A percentile compares a stretch with the other conserved stretches of the same genome.
phyloP scores from a whole-genome alignment of 1,284 basidiomycete species.

The Athelia psychrophila region DNA sequence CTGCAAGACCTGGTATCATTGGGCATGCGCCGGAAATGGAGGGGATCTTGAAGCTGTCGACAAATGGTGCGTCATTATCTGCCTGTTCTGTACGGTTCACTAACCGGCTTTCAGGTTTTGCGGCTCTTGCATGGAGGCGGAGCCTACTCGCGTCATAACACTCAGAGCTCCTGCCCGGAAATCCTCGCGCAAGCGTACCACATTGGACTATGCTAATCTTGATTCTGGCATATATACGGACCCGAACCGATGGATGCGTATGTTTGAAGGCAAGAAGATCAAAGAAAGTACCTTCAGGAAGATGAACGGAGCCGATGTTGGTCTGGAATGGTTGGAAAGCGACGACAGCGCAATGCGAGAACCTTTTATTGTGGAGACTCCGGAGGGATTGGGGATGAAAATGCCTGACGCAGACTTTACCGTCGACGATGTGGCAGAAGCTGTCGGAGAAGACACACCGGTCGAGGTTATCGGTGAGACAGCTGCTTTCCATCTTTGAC shows the following conservation, averaged over 20 bases:
- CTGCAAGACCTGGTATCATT: constrained; percentile 50
- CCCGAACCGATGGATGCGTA: constrained; percentile 62
- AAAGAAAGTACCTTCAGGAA: constrained; percentile 60
- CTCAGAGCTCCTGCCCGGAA: constrained; percentile 75
- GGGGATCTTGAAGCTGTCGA: constrained; percentile 43
- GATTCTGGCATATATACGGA: constrained; percentile 62
- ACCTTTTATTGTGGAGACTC: constrained; percentile 71
- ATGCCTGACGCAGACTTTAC: constrained; percentile 73
- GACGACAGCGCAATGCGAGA: constrained; percentile 72
- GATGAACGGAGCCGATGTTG: constrained; percentile 65
- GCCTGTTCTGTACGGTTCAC: constrained; percentile 6
- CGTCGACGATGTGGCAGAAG: constrained; percentile 76
- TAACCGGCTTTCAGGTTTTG: constrained; percentile 58
- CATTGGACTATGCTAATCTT: constrained; percentile 75
- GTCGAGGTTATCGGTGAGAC: constrained; percentile 85
- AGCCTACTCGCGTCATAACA: constrained; percentile 64
- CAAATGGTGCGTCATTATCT: constrained; percentile 43
- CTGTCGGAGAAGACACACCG: constrained; percentile 74
- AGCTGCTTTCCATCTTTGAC: constrained; percentile 15
- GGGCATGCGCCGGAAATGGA: constrained; percentile 42
- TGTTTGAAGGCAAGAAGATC: constrained; percentile 65
- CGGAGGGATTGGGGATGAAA: constrained; percentile 81
- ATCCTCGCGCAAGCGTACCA: constrained; percentile 67
- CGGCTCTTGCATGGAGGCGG: constrained; percentile 52
- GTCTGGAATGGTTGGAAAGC: constrained; percentile 67